Base-by-base conservation (phyloP, 305 asterid species). In the Solanum hybrid region DNA sequence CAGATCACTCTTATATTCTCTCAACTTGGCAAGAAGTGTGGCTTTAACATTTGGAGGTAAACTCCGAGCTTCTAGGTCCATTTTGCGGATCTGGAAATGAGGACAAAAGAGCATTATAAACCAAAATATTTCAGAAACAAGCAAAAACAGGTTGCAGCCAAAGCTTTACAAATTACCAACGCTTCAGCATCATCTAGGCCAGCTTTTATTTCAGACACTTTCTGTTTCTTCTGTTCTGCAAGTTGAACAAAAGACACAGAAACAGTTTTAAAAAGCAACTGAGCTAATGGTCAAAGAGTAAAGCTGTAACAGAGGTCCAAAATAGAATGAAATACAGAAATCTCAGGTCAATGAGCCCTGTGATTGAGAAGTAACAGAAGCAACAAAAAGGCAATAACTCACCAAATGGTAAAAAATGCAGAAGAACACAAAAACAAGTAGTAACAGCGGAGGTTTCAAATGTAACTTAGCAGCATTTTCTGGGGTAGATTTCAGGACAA, bases 151-250 rank as follows among this genome's bases (percentile, higher is more conserved):
- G 31, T 90, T 38, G 77, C n/a, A 7, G 37, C 88, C 66, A 77
- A 88, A 66, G 31, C 56, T 82, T 76, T 31, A 16, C 9, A 37
- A 24, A 73, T 73, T 94, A 95, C 97, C 98, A 94, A 88, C 32
- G 94, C 87, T 82, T 95, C 98, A 51, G 94, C 98, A 88, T 94
- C 97, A 17, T 94, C 96, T 56, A 95, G 42, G 38, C 95, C 94
- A 87, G 87, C 92, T 81, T 89, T 88, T 24, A 94, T 81, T 91
- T 94, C 95, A 69, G 91, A 91, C 10, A 94, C 82, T 90, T 91
- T 94, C 90, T 95, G 95, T 88, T 95, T 94, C 94, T 93, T 94
- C 91, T 90, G 95, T 90, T 95, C 98, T 95, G 95, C 92, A 93
- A 84, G 60, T 86, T 86, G 35, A 46, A 76, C 10, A 46, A 88